A percentile compares a stretch with the other conserved stretches of the same genome.
These are phyloP conservation scores for Senecio squalidus DNA, from an alignment of 140 eudicot species.

Conservation along the genomic window DNA sequence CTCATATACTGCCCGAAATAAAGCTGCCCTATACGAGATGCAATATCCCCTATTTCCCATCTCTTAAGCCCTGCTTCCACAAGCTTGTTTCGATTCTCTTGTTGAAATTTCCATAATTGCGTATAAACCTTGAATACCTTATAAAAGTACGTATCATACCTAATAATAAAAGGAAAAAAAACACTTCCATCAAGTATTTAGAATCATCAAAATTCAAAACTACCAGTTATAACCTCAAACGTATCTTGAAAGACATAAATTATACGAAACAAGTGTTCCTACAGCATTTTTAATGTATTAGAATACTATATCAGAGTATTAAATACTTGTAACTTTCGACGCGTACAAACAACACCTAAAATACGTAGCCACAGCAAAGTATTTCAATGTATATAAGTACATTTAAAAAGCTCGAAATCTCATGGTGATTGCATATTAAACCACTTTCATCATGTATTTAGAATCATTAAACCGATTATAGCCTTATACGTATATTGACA, in stretches of 20 bases:
- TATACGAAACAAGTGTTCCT: too few species aligned
- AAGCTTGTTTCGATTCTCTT: slow-evolving; percentile 84
- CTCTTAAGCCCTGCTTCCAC: slow-evolving; percentile 95
- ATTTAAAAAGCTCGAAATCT: not conserved
- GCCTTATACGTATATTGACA: too few species aligned
- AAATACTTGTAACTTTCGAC: not conserved
- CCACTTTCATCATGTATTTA: slow-evolving; percentile 14
- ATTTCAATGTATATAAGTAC: not conserved
- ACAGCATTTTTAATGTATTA: too few species aligned
- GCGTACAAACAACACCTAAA: not conserved
- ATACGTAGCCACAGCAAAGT: not conserved
- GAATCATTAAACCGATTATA: not conserved
- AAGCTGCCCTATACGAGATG: slow-evolving; percentile 92
- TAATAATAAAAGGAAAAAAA: slow-evolving; percentile 37
- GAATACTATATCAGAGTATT: not conserved
- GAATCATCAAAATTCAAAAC: not conserved
- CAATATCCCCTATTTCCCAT: slow-evolving; percentile 99
- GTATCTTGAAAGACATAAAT: too few species aligned
- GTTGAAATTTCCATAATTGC: slow-evolving; percentile 92
- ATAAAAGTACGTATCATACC: slow-evolving; percentile 86
- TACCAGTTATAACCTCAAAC: not conserved
- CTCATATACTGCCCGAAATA: slow-evolving; percentile 97
- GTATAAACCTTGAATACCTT: slow-evolving; percentile 89
- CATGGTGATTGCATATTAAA: not conserved
- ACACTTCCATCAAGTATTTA: slow-evolving; percentile 15